Conservation (phyloP, 345 rosid genomes). For the Leavenworthia alabamica region DNA sequence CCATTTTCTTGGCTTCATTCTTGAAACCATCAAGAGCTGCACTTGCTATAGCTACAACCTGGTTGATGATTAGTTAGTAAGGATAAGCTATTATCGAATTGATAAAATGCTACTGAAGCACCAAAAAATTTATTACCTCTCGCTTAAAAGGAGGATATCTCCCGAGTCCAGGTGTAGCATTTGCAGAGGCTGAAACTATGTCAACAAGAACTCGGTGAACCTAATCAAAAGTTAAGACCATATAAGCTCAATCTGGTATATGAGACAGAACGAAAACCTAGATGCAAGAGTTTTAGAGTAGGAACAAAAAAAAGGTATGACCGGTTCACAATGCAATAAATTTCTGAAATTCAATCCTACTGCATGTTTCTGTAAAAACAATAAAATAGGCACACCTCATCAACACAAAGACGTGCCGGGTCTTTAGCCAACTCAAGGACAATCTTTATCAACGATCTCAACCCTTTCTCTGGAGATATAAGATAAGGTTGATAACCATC, state of each 20-base stretch:
- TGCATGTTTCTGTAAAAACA: no score
- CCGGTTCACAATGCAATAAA: no score
- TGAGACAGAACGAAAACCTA: background rate
- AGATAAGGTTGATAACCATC: no score
- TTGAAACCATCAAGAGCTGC: slow-evolving; percentile 89
- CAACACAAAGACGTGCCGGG: no score
- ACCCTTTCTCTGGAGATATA: no score
- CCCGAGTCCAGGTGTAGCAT: slow-evolving; percentile 96
- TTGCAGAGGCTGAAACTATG: slow-evolving; percentile 81
- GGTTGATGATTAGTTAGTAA: slow-evolving; percentile 11
- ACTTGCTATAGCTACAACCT: slow-evolving; percentile 91
- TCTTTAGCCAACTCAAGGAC: no score
- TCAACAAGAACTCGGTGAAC: slow-evolving; percentile 92
- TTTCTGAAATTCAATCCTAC: no score
- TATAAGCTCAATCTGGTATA: slow-evolving; percentile 1
- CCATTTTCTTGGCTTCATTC: slow-evolving; percentile 93
- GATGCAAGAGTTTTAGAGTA: background rate
- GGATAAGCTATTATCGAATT: background rate
- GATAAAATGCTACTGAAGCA: background rate
- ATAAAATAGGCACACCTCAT: no score
- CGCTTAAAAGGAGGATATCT: slow-evolving; percentile 97
- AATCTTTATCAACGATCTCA: no score
- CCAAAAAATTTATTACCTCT: slow-evolving; percentile 46
- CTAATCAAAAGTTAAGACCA: slow-evolving; percentile 35
- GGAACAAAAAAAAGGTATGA: background rate